A percentile compares a stretch with the other conserved stretches of the same genome.
Evolutionary conservation across 495 filamentous ascomycete genomes (phyloP).

Genomic region (Penicillium parvum): DNA sequence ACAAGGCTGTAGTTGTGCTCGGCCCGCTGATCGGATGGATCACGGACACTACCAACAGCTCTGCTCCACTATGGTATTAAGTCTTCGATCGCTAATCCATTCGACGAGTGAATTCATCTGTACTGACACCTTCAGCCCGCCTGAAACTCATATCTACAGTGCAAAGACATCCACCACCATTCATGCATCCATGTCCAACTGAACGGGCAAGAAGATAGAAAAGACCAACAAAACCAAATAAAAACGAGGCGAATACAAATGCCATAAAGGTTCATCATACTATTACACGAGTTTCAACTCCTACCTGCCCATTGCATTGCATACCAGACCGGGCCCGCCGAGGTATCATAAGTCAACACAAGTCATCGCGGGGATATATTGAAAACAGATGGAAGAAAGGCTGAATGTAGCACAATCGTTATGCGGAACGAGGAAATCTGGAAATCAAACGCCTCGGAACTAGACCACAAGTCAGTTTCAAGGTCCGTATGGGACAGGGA

Average conservation of each 20-base stretch:
- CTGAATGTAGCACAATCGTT: constrained; percentile 14
- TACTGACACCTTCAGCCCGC: constrained; percentile 4
- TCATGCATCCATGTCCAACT: constrained; percentile 6
- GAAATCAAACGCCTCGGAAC: constrained; percentile 49
- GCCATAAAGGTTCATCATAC: constrained; percentile 18
- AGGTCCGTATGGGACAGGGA: background rate
- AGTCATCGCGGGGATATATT: constrained; percentile 18
- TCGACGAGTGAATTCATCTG: constrained; percentile 9
- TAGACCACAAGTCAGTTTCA: constrained; percentile 20
- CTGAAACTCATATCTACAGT: constrained; percentile 20
- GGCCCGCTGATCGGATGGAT: no score
- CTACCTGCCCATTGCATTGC: constrained; percentile 9
- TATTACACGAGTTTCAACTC: constrained; percentile 16
- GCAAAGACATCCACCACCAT: background rate
- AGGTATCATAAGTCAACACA: constrained; percentile 19
- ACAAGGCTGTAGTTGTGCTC: no score
- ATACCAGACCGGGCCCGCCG: constrained; percentile 33
- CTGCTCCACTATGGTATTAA: no score
- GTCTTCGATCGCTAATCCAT: no score
- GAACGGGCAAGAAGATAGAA: constrained; percentile 7
- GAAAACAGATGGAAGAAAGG: constrained; percentile 18
- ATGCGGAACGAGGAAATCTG: constrained; percentile 7
- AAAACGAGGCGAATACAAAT: constrained; percentile 10
- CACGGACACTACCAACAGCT: no score
- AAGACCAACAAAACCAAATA: constrained; percentile 5